Base-by-base conservation (phyloP, 768 basidiomycete genomes). In the Hypholoma sublateritium region DNA sequence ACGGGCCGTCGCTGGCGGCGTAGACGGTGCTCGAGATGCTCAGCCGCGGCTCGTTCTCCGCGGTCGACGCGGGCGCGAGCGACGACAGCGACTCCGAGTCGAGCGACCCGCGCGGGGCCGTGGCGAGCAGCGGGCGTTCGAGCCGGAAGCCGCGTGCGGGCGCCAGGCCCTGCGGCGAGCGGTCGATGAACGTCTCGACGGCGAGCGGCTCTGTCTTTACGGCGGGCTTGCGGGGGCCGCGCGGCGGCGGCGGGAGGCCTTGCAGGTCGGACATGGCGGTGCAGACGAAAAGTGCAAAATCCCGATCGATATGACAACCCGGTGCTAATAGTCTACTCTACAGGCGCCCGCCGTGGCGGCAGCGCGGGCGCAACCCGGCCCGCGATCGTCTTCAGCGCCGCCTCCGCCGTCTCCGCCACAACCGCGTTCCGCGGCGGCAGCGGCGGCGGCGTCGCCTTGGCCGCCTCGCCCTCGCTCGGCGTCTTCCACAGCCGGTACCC, bases 401-500 rank as follows among this genome's bases (percentile, higher is more conserved):
- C 41, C 2, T 39, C 19, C 22, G 21, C 37, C 36, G 37, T n/a
- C 39, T 4, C 22, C 44, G 45, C 34, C 28, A 9, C 28, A 5
- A 32, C 28, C 9, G 28, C 28, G 9, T 5, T 32, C 41, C 44
- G 34, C 22, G 45, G 48, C 14, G 41, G 28, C 43, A 35, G 24
- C 14, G 42, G 53, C 53, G 25, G 35, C 53, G 21, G 53, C 46
- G 46, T 22, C 46, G 48, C 35, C 34, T 17, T n/a, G 36, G 34
- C n/a, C 2, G 17, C 48, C 28, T n/a, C n/a, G 1, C 48, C 48
- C 32, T 12, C 37, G 35, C 35, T 37, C 16, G 62, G 59, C 2
- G 34, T 60, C 65, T 89, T 89, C 86, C 88, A 91, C 52, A 93
- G 74, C 11, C 88, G 83, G 67, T 91, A 91, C 56, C 92, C 80